Evolutionary conservation across 139 green algal genomes (phyloP), one percentile per base, ranked within the genome.

Genomic region (Chlamydomonas sphaeroides): DNA sequence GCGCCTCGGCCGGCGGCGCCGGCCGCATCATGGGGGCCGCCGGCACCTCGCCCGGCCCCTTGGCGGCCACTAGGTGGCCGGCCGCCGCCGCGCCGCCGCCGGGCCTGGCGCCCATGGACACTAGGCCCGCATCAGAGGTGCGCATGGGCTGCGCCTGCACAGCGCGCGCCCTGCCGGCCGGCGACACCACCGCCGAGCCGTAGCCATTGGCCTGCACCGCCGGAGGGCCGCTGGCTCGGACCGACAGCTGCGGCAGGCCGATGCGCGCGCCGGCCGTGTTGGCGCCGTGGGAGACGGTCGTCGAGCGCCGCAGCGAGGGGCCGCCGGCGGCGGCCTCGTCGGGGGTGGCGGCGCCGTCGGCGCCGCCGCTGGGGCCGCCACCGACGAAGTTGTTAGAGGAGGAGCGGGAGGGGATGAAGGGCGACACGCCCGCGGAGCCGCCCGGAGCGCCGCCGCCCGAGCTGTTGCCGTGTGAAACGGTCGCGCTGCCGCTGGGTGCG

Each of bases 311-410:
- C 32, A 77, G 33, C 68, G 68, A 39, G 1, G n/a, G 10, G n/a
- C 61, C 8, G 14, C 35, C 62, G 6, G 20, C 62, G 62, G 23
- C 8, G 62, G 11, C n/a, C n/a, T 68, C 26, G 26, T 3, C 62
- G n/a, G 14, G 10, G 32, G 17, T 18, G 62, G 26, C 20, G 20
- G 10, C 48, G 63, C 63, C 45, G 63, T 42, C 33, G 21, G 33
- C 63, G 35, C 67, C 32, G 30, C 75, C 18, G 17, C 20, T 17
- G 23, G 75, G 75, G 1, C 39, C 75, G 5, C 75, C 75, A 7
- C 32, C 15, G 21, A 82, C 69, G 45, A 73, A 72, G 75, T 82
- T 65, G 62, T 82, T 67, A 32, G 62, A 73, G 32, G 75, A 82
- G 10, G 75, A 42, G 14, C 75, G 75, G 0, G 61, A 65, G 41